These are phyloP conservation scores for Graphium sp. DNA, from an alignment of 2,329 filamentous ascomycete genomes.

Conservation along the genomic window DNA sequence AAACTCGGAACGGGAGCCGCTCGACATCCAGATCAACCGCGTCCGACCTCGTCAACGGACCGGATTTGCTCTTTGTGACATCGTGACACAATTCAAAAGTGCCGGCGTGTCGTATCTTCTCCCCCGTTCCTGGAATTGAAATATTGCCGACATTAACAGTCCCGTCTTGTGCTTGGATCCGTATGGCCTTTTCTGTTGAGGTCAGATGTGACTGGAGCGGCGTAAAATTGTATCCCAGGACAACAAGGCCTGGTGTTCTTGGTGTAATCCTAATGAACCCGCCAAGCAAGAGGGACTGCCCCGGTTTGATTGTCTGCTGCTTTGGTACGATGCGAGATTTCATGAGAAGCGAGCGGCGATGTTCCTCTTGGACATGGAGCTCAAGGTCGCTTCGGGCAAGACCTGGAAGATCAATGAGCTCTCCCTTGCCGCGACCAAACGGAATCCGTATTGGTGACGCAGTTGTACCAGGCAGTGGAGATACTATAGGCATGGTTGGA, in stretches of 20 bases:
- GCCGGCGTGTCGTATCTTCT: conserved; percentile 53
- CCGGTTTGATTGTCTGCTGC: conserved; percentile 55
- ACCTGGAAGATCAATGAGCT: conserved; percentile 85
- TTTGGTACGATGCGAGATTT: conserved; percentile 55
- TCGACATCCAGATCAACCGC: conserved; percentile 49
- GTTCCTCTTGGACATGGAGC: conserved; percentile 47
- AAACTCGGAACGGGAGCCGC: conserved; percentile 60
- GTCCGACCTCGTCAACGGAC: conserved; percentile 48
- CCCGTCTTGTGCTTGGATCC: conserved; percentile 49
- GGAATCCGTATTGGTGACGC: conserved; percentile 88
- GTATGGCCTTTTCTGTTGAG: conserved; percentile 60
- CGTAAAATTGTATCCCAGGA: conserved; percentile 78
- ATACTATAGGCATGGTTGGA: conserved; percentile 74
- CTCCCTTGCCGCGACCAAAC: conserved; percentile 72
- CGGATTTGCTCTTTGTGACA: conserved; percentile 64
- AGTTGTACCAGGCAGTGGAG: conserved; percentile 78
- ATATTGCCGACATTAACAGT: conserved; percentile 45
- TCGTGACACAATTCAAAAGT: conserved; percentile 62
- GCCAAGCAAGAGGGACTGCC: conserved; percentile 68
- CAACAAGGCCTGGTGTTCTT: conserved; percentile 35
- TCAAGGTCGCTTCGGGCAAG: conserved; percentile 60
- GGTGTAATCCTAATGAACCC: conserved; percentile 83
- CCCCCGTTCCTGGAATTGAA: conserved; percentile 35
- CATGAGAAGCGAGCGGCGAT: conserved; percentile 62
- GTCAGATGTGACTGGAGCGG: conserved; percentile 64